Percentiles rank a stretch among this genome's conserved stretches.
Evolutionary conservation across 2,329 filamentous ascomycete species (phyloP).

Genomic region (Tolypocladium album): DNA sequence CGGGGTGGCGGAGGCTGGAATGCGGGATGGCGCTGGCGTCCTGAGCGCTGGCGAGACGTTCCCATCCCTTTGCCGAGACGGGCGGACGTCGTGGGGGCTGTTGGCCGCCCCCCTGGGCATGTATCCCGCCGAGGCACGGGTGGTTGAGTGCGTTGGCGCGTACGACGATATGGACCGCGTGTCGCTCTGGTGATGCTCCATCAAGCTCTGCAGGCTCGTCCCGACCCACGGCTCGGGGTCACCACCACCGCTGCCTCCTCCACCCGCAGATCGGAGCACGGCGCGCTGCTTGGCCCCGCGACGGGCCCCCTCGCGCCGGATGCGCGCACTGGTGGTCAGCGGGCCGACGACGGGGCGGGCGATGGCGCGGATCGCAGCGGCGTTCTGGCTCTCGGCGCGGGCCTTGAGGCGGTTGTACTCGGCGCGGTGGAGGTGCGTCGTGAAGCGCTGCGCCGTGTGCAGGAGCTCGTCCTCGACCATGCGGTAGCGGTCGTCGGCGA

Average conservation of each 20-base stretch:
- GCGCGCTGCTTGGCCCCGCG: slow-evolving; percentile 14
- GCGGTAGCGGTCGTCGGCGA: slow-evolving; percentile 61
- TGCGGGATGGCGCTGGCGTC: neutral
- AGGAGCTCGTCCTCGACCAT: slow-evolving; percentile 81
- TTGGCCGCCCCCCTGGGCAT: neutral
- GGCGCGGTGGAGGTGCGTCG: slow-evolving; percentile 63
- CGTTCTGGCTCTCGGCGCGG: slow-evolving; percentile 42
- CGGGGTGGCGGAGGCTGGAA: neutral
- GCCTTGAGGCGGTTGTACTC: slow-evolving; percentile 62
- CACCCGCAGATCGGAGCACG: slow-evolving; percentile 2
- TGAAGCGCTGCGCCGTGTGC: slow-evolving; percentile 56
- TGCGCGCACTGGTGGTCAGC: slow-evolving; percentile 14
- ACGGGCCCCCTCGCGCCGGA: slow-evolving; percentile 9
- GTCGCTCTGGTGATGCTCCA: slow-evolving; percentile 29
- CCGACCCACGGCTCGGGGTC: slow-evolving; percentile 13
- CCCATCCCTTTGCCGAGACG: neutral
- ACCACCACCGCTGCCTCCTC: neutral
- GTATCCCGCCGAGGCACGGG: neutral
- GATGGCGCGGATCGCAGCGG: slow-evolving; percentile 37
- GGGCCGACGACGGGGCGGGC: slow-evolving; percentile 37
- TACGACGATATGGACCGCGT: slow-evolving; percentile 10
- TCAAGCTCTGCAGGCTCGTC: slow-evolving; percentile 28
- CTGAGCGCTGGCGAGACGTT: neutral
- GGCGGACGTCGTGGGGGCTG: neutral
- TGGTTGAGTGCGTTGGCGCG: neutral